Evolutionary conservation across 2,329 filamentous ascomycete species (phyloP).

Genomic region (Aspergillus brasiliensis): DNA sequence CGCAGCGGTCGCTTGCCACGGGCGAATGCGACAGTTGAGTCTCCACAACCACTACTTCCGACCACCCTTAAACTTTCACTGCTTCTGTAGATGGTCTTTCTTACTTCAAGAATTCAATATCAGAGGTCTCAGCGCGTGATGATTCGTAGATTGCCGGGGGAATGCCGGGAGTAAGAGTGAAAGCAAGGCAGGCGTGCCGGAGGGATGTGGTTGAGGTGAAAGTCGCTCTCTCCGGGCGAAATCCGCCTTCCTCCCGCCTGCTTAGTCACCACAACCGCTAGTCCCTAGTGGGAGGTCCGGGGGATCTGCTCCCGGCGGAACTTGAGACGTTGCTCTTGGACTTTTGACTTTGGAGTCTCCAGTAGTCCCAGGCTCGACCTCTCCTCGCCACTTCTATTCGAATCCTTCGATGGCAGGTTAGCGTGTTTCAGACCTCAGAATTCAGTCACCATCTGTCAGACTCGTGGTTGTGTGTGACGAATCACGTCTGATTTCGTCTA

Average conservation of each 20-base stretch:
- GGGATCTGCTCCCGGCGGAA: background rate
- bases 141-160: background rate
- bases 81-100: conserved; percentile 5
- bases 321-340: background rate
- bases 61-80: conserved; percentile 11
- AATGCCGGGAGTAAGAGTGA: background rate
- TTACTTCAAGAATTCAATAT: conserved; percentile 3
- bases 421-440: too few species aligned
- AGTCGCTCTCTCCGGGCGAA: conserved; percentile 40
- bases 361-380: background rate
- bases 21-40: conserved; percentile 21
- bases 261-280: conserved; percentile 35
- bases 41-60: conserved; percentile 18
- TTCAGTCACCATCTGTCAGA: too few species aligned
- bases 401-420: too few species aligned
- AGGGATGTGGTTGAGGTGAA: conserved; percentile 39
- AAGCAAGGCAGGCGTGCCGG: conserved; percentile 20
- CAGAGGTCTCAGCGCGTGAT: background rate
- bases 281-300: conserved; percentile 5
- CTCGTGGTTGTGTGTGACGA: too few species aligned
- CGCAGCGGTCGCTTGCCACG: conserved; percentile 24
- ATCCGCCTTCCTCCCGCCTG: conserved; percentile 33
- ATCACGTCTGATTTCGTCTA: too few species aligned
- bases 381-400: too few species aligned
- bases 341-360: background rate